Base-by-base conservation (phyloP, 2,329 filamentous ascomycete species). In the Neofusicoccum ribis region DNA sequence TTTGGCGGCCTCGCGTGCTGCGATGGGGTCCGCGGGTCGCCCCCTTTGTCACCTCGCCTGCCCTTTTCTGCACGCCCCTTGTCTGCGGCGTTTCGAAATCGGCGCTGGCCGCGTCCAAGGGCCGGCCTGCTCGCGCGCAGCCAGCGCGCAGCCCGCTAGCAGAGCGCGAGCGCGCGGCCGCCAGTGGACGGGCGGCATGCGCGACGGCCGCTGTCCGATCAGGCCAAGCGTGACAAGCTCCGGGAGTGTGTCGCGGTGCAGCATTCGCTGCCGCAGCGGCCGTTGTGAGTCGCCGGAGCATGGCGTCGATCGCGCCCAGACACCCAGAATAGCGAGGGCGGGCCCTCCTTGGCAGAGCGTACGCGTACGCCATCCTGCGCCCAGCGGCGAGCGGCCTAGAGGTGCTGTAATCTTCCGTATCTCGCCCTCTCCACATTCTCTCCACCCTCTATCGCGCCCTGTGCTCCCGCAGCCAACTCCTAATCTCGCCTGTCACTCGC, bases 401-500 rank as follows among this genome's bases (percentile, higher is more conserved):
- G 47, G 37, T 34, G 47, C 31, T 37, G 49, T 15, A 51, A 62
- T 50, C 59, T 62, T 63, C 37, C 60, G n/a, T 54, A 64, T 64
- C 60, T n/a, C 50, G 15, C 51, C 43, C 50, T 65, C 54, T 46
- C 54, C 64, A 60, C 50, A 65, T 58, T 65, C 56, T 62, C 56
- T 51, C 58, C 56, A 44, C 39, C 31, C 34, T 65, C 44, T 23
- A 31, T 36, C 43, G 23, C 52, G 43, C 54, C 34, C 52, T 59
- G 36, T 56, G 54, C 54, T 43, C 20, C 5, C 39, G 17, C 17
- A 5, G 31, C 52, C 11, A n/a, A 36, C 39, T 64, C 41, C 34
- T 50, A 51, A 61, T 61, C 41, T 60, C 36, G 49, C 64, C 34
- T 23, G 49, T 56, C 64, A 31, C 58, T 66, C 64, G 64, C 64